phyloP scores from a whole-genome alignment of 2,329 filamentous ascomycete genomes.

The Arachnopeziza araneosa region DNA sequence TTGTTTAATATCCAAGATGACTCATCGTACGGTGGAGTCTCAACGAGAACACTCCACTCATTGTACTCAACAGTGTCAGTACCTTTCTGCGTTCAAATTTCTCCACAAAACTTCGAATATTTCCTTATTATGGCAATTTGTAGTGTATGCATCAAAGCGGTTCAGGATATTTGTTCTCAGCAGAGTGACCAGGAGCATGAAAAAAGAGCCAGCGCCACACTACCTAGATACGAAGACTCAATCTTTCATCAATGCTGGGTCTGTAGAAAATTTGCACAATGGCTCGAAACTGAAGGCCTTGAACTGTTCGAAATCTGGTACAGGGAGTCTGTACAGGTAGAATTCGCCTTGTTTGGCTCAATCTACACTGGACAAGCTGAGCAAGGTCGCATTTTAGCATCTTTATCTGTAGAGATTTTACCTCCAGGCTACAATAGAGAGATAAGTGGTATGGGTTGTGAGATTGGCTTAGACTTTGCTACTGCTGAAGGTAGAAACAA shows the following conservation, averaged over 20 bases:
- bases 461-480: conserved; percentile 1
- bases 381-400: not conserved
- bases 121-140: not conserved
- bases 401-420: not conserved
- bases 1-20: too few relatives aligned
- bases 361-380: not conserved
- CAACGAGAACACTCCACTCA: too few relatives aligned
- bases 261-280: conserved; percentile 1
- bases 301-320: not conserved
- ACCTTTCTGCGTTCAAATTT: not conserved
- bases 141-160: not conserved
- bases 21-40: too few relatives aligned
- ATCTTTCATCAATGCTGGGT: not conserved
- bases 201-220: not conserved
- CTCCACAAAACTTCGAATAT: not conserved
- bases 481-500: not conserved
- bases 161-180: not conserved
- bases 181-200: not conserved
- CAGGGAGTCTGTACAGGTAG: conserved; percentile 1
- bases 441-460: conserved; percentile 1
- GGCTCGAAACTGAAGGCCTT: not conserved
- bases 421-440: not conserved
- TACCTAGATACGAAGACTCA: not conserved
- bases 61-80: too few relatives aligned
- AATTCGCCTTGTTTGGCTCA: not conserved